Evolutionary conservation across 2,329 filamentous ascomycete species (phyloP).

Genomic region (Lasiodiplodia theobromae): DNA sequence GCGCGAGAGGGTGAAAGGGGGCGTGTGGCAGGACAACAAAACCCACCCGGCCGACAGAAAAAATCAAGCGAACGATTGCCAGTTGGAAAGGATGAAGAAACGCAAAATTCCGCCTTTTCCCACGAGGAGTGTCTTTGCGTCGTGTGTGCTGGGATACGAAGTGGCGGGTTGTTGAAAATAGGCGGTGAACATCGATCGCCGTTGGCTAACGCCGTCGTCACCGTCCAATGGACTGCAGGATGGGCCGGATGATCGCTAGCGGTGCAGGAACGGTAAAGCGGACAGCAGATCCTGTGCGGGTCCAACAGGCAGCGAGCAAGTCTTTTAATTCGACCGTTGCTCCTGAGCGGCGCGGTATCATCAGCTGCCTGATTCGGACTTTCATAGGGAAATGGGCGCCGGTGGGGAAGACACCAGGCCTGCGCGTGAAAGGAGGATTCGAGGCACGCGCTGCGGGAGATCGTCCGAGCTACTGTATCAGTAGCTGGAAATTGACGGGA

Average conservation of each 20-base stretch:
- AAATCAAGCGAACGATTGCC: background rate
- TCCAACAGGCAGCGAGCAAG: background rate
- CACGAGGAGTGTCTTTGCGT: background rate
- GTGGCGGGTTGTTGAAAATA: slow-evolving; percentile 4
- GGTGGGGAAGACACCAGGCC: too few species aligned
- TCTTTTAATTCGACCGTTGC: background rate
- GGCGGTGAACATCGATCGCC: slow-evolving; percentile 11
- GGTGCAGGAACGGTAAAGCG: background rate
- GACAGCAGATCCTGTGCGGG: background rate
- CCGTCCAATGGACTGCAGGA: slow-evolving; percentile 6
- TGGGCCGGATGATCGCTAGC: slow-evolving; percentile 9
- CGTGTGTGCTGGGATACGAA: slow-evolving; percentile 8
- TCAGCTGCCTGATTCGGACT: background rate
- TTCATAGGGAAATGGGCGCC: too few species aligned
- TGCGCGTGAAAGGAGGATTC: background rate
- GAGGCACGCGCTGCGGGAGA: background rate
- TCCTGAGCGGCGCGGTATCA: background rate
- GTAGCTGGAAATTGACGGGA: background rate
- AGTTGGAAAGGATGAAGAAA: background rate
- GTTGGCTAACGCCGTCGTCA: background rate
- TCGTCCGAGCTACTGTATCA: background rate
- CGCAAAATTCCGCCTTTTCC: background rate
- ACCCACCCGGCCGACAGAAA: too few species aligned
- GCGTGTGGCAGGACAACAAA: background rate
- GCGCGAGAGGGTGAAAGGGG: background rate